A percentile compares a stretch with the other conserved stretches of the same genome.
Evolutionary conservation across 495 filamentous ascomycete species (phyloP).

Genomic region (Apiosordaria backusii): DNA sequence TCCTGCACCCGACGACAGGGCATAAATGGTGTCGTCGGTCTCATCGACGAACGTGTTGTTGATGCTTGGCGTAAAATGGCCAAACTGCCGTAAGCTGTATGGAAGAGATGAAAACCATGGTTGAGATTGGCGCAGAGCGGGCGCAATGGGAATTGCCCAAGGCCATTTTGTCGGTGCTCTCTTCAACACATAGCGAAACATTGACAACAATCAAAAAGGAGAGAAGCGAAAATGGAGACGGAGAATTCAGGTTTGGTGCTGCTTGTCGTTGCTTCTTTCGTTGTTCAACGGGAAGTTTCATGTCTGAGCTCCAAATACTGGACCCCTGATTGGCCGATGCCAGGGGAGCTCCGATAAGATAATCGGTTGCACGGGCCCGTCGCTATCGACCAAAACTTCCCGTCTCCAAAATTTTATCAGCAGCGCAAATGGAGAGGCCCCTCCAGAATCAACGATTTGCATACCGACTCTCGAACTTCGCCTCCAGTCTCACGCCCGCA

Average conservation of each 20-base stretch:
- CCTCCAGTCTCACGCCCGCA: neutral
- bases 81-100: constrained; percentile 14
- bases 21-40: constrained; percentile 75
- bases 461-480: neutral
- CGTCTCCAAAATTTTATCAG: constrained; percentile 14
- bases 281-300: neutral
- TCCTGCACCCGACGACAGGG: constrained; percentile 82
- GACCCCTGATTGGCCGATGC: constrained; percentile 9
- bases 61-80: constrained; percentile 2
- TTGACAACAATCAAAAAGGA: constrained; percentile 24
- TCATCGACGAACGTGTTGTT: neutral
- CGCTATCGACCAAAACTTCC: constrained; percentile 14
- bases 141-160: neutral
- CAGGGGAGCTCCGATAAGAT: constrained; percentile 17
- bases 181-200: constrained; percentile 36
- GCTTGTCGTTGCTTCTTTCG: neutral
- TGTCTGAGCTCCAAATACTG: neutral
- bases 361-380: constrained; percentile 3
- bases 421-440: constrained; percentile 11
- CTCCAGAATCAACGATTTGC: constrained; percentile 6
- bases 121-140: neutral
- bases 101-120: neutral
- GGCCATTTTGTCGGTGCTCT: constrained; percentile 13
- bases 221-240: neutral
- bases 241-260: neutral